Conservation (phyloP, 352 stramenopile genomes). For the Hyaloperonospora brassicae region DNA sequence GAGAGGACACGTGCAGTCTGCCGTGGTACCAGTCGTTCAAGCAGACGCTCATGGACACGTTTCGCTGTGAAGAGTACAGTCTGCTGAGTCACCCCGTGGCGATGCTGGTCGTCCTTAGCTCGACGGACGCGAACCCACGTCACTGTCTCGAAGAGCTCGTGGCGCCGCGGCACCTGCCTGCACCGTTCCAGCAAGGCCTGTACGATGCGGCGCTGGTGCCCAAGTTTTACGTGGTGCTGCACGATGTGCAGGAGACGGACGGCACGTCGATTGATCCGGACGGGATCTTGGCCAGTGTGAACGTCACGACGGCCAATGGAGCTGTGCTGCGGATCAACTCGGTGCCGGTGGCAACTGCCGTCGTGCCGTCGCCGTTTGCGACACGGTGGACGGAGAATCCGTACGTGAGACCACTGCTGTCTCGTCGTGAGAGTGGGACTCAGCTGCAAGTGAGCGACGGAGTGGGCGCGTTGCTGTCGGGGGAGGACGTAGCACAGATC, state of each 20-base stretch:
- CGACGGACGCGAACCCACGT: conserved; percentile 72
- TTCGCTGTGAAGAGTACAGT: conserved; percentile 75
- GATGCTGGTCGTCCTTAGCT: conserved; percentile 75
- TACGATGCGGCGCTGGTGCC: conserved; percentile 70
- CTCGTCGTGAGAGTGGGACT: conserved; percentile 27
- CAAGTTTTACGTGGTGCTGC: conserved; percentile 86
- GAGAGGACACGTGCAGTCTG: no score
- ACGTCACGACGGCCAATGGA: conserved; percentile 38
- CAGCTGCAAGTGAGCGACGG: conserved; percentile 24
- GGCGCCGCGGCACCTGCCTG: conserved; percentile 37
- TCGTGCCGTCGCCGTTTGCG: conserved; percentile 26
- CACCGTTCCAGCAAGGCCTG: conserved; percentile 57
- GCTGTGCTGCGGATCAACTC: conserved; percentile 70
- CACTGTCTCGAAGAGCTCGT: conserved; percentile 66
- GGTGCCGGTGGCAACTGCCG: conserved; percentile 23
- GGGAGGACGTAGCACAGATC: conserved; percentile 56
- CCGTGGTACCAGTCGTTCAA: conserved; percentile 81
- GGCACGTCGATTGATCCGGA: conserved; percentile 75
- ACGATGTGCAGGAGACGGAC: conserved; percentile 73
- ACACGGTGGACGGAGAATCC: conserved; percentile 44
- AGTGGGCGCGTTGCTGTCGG: conserved; percentile 45
- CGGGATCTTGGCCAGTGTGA: conserved; percentile 63
- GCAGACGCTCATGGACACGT: conserved; percentile 69
- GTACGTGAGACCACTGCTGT: conserved; percentile 54
- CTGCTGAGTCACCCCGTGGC: conserved; percentile 64